phyloP scores from a whole-genome alignment of 225 moss, liverwort and hornwort genomes.

The Pleurozium schreberi region DNA sequence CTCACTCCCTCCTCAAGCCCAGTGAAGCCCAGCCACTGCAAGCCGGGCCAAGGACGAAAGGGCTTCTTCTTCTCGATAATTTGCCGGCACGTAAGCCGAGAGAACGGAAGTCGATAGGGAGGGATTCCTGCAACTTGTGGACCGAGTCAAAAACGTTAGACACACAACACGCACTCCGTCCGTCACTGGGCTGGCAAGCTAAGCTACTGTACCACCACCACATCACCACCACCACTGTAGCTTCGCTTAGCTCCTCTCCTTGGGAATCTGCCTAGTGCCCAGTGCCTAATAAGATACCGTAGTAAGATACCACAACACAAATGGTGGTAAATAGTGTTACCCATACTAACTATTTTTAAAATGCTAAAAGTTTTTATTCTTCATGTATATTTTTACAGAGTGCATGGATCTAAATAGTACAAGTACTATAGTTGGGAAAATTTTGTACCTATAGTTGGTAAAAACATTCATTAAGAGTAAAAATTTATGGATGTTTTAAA shows the following conservation, averaged over 20 bases:
- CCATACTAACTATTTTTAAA: too few relatives aligned
- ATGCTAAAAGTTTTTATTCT: too few relatives aligned
- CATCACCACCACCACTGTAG: neutral
- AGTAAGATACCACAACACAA: too few relatives aligned
- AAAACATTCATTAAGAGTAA: too few relatives aligned
- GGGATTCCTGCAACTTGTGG: neutral
- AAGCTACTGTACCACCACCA: neutral
- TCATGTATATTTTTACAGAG: too few relatives aligned
- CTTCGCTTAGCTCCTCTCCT: neutral
- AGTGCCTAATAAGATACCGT: too few relatives aligned
- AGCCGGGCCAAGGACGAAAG: neutral
- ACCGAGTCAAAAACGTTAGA: conserved; percentile 3
- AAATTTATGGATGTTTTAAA: too few relatives aligned
- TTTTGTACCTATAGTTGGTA: too few relatives aligned
- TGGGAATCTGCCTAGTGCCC: neutral
- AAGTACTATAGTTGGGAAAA: too few relatives aligned
- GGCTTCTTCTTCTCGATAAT: neutral
- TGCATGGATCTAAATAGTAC: too few relatives aligned
- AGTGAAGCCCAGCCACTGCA: too few relatives aligned
- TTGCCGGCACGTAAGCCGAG: neutral
- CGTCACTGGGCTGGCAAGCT: neutral
- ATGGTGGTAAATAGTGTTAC: too few relatives aligned
- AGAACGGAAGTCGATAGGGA: neutral
- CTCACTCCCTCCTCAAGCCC: neutral
- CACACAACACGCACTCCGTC: neutral